A percentile compares a stretch with the other conserved stretches of the same genome.
These are phyloP conservation scores for Priceomyces haplophilus DNA, from an alignment of 805 yeast genomes.

Conservation along the genomic window DNA sequence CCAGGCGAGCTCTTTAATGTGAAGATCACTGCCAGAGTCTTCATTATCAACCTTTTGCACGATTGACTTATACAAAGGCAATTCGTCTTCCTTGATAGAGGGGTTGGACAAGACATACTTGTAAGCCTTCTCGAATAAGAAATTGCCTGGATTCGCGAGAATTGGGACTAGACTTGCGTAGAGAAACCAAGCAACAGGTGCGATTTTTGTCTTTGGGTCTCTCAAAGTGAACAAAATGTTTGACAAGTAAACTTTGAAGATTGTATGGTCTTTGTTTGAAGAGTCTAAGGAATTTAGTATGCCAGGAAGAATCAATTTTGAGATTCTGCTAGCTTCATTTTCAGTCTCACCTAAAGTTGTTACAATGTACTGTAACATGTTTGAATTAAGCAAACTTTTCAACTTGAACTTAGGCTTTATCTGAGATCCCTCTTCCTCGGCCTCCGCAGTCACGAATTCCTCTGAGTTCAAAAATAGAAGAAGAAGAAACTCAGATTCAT, in stretches of 20 bases:
- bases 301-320: slow-evolving; percentile 44
- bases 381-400: slow-evolving; percentile 54
- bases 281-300: slow-evolving; percentile 41
- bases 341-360: slow-evolving; percentile 40
- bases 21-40: slow-evolving; percentile 41
- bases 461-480: slow-evolving; percentile 60
- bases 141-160: slow-evolving; percentile 67
- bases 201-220: slow-evolving; percentile 16
- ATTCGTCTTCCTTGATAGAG: slow-evolving; percentile 33
- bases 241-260: slow-evolving; percentile 53
- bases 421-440: slow-evolving; percentile 21
- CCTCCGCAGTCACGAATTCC: slow-evolving; percentile 47
- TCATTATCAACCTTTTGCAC: slow-evolving; percentile 22
- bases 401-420: slow-evolving; percentile 44
- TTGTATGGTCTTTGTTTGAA: slow-evolving; percentile 52
- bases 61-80: slow-evolving; percentile 46
- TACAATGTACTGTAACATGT: slow-evolving; percentile 50
- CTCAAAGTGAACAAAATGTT: slow-evolving; percentile 40
- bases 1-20: slow-evolving; percentile 66
- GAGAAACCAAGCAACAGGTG: slow-evolving; percentile 53
- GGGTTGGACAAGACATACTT: slow-evolving; percentile 65
- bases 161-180: slow-evolving; percentile 57
- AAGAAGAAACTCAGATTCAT: slow-evolving; percentile 72
- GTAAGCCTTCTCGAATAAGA: slow-evolving; percentile 66
- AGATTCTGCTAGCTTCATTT: slow-evolving; percentile 27